Base-by-base conservation (phyloP, 2,329 filamentous ascomycete species). In the Diaporthe sp. region DNA sequence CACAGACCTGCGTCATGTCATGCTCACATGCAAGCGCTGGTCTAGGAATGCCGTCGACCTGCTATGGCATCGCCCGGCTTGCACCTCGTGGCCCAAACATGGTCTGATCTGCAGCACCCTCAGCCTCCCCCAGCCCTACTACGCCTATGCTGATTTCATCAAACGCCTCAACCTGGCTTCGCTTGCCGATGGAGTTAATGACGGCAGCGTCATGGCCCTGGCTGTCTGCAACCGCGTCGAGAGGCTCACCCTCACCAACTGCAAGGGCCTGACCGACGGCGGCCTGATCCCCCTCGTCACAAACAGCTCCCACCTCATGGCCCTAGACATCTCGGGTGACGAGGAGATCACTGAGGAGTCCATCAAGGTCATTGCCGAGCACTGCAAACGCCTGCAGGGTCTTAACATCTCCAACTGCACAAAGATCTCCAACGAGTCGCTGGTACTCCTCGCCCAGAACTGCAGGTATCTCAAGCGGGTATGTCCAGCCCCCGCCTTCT, bases 11-110 rank as follows among this genome's bases (percentile, higher is more conserved):
- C 90, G 95, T 78, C 93, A 92, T 84, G 97, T 94, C 84, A 96
- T 98, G 94, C 88, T 97, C 77, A 96, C 98, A n/a, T 98, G 93
- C 81, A 96, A 95, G 84, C 91, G 93, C 77, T 99, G 97, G 97
- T 94, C 97, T 38, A 89, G 93, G 77, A 98, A 98, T 82, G 93
- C 94, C 69, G 97, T 98, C 78, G 96, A 97, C 77, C 89, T 98
- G 77, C 89, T 99, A 30, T 99, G 97, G 97, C 96, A 98, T 83
- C 91, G 97, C 52, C 97, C 97, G 1, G 92, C 95, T 38, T 98
- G 97, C 85, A 95, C 93, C 80, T 95, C 92, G 79, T 98, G 95
- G 94, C 85, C 88, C 17, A 95, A 95, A 81, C 91, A 98, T 79
- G 88, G 92, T 80, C 93, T 87, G 78, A 97, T 99, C 78, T 96